Percentiles rank a stretch among this genome's conserved stretches.
phyloP scores from a whole-genome alignment of 306 rosid genomes.

The Datisca glomerata region DNA sequence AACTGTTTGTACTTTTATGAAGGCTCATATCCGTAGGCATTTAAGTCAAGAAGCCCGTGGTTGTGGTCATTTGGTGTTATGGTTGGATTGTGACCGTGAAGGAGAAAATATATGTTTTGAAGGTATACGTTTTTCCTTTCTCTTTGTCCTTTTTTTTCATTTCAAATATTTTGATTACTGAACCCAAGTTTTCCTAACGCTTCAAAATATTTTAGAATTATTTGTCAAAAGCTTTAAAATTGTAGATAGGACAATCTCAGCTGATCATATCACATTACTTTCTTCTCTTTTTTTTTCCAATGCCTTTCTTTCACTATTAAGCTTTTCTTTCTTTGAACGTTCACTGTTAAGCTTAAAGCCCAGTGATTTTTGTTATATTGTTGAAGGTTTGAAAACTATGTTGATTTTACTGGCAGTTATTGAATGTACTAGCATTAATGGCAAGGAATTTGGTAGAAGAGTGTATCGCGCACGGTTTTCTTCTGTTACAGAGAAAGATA shows the following conservation, averaged over 20 bases:
- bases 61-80: conserved; percentile 64
- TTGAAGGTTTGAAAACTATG: not conserved
- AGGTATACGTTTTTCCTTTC: conserved; percentile 33
- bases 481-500: conserved; percentile 84
- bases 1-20: conserved; percentile 13
- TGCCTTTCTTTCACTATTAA: too few species aligned
- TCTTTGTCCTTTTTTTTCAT: not conserved
- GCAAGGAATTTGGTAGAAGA: conserved; percentile 34
- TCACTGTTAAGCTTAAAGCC: not conserved
- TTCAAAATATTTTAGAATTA: not conserved
- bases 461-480: conserved; percentile 89
- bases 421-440: conserved; percentile 55
- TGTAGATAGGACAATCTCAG: not conserved
- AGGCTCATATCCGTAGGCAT: conserved; percentile 88
- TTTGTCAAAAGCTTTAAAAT: not conserved
- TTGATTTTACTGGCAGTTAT: conserved; percentile 53
- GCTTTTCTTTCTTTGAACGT: too few species aligned
- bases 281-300: too few species aligned
- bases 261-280: too few species aligned
- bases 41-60: conserved; percentile 90
- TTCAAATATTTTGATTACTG: not conserved
- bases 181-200: not conserved
- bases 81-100: conserved; percentile 98
- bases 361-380: not conserved
- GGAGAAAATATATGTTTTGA: conserved; percentile 97